Evolutionary conservation across 768 basidiomycete genomes (phyloP).

Genomic region (Royoungia palumana): DNA sequence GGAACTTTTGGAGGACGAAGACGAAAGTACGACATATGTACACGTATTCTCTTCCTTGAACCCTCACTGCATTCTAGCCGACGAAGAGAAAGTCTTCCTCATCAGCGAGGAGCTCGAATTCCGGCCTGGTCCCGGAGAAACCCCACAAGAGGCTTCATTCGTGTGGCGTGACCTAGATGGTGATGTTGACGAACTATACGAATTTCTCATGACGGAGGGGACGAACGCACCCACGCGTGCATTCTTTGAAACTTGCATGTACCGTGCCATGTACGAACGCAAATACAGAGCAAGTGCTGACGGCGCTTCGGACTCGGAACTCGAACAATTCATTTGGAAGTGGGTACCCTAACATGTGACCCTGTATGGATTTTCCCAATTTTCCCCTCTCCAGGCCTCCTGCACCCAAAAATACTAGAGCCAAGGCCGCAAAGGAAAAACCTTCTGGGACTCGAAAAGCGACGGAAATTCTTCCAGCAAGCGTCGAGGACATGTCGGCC

Average conservation of each 20-base stretch:
- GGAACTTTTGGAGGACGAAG: conserved; percentile 90
- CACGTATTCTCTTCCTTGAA: neutral
- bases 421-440: conserved; percentile 19
- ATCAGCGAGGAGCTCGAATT: conserved; percentile 91
- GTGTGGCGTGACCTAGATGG: conserved; percentile 91
- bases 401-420: conserved; percentile 16
- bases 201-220: conserved; percentile 79
- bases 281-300: conserved; percentile 77
- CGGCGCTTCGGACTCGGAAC: conserved; percentile 57
- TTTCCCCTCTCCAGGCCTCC: conserved; percentile 20
- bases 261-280: conserved; percentile 95
- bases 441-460: conserved; percentile 4
- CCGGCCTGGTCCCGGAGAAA: conserved; percentile 64
- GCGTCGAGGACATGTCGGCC: conserved; percentile 2
- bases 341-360: conserved; percentile 39
- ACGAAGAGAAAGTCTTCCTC: conserved; percentile 90
- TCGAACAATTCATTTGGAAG: conserved; percentile 82
- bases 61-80: conserved; percentile 50
- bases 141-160: conserved; percentile 76
- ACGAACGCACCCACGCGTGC: conserved; percentile 76
- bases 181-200: conserved; percentile 90
- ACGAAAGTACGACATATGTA: conserved; percentile 66
- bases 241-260: conserved; percentile 92
- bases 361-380: neutral
- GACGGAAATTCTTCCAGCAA: conserved; percentile 1